These are phyloP conservation scores for Arthrinium puccinioides DNA, from an alignment of 2,329 filamentous ascomycete species.

Conservation along the genomic window DNA sequence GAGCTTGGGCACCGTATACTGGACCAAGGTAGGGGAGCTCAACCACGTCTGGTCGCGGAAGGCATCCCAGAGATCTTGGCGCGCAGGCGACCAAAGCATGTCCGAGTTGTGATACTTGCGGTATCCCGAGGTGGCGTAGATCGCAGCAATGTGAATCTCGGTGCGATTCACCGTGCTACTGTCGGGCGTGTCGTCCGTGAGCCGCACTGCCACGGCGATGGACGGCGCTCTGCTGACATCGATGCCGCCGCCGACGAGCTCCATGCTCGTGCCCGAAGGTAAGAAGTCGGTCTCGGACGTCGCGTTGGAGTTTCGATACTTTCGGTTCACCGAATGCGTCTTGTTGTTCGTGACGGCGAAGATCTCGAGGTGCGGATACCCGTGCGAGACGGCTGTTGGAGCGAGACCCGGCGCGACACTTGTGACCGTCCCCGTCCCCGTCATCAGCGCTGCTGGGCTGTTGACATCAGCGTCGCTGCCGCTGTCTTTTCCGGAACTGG, in stretches of 20 bases:
- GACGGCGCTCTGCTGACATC: not conserved
- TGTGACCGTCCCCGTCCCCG: not conserved
- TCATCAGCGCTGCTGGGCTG: not conserved
- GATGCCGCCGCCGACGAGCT: not conserved
- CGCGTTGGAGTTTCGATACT: slow-evolving; percentile 1
- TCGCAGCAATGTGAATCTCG: not conserved
- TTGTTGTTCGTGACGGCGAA: not conserved
- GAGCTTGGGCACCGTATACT: not conserved
- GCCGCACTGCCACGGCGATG: not conserved
- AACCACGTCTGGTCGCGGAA: not conserved
- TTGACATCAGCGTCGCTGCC: not conserved
- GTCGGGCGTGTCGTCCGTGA: not conserved
- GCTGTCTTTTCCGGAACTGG: too few species aligned
- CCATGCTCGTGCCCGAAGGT: not conserved
- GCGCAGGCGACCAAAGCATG: not conserved
- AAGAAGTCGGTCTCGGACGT: not conserved
- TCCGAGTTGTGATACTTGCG: not conserved
- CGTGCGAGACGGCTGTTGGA: not conserved
- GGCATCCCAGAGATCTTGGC: not conserved
- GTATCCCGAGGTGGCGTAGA: not conserved
- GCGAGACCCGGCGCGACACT: not conserved
- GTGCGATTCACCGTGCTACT: not conserved
- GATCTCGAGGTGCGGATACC: not conserved
- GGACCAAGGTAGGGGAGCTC: not conserved
- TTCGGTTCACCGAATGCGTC: not conserved